These are phyloP conservation scores for Calonectria pteridis DNA, from an alignment of 2,329 filamentous ascomycete species.

Conservation along the genomic window DNA sequence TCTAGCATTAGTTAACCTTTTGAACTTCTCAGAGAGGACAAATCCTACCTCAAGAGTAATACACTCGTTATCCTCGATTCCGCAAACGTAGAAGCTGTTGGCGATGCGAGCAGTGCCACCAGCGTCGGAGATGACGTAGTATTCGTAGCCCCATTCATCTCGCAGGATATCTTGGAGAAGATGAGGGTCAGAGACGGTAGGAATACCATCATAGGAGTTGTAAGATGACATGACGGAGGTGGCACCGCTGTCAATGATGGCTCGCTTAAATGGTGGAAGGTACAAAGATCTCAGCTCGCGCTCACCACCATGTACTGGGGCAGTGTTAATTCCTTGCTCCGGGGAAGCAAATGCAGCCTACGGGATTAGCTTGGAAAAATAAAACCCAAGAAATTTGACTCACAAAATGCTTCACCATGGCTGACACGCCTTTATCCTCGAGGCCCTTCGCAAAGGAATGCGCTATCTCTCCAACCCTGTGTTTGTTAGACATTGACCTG, in stretches of 20 bases:
- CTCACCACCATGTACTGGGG: conserved; percentile 66
- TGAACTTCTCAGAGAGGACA: too few species aligned
- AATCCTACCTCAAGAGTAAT: conserved; percentile 67
- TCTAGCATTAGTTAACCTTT: conserved; percentile 46
- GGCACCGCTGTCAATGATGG: conserved; percentile 78
- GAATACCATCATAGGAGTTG: conserved; percentile 79
- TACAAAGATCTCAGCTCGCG: conserved; percentile 67
- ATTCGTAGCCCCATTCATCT: conserved; percentile 80
- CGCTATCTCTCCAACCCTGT: conserved; percentile 72
- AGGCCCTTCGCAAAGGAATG: conserved; percentile 70
- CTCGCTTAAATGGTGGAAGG: conserved; percentile 73
- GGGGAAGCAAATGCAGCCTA: conserved; percentile 73
- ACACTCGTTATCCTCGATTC: conserved; percentile 70
- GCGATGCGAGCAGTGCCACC: conserved; percentile 79
- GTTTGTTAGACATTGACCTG: conserved; percentile 19
- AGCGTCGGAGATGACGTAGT: conserved; percentile 73
- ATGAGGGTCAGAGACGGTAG: conserved; percentile 74
- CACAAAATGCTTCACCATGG: conserved; percentile 82
- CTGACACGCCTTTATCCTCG: conserved; percentile 74
- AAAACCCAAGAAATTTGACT: conserved; percentile 28
- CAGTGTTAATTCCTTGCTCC: conserved; percentile 80
- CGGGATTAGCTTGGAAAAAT: neutral
- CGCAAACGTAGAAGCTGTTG: conserved; percentile 73
- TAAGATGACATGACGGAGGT: conserved; percentile 81
- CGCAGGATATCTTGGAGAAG: conserved; percentile 77